Evolutionary conservation across 345 rosid species (phyloP).

Genomic region (Bretschneidera sinensis): DNA sequence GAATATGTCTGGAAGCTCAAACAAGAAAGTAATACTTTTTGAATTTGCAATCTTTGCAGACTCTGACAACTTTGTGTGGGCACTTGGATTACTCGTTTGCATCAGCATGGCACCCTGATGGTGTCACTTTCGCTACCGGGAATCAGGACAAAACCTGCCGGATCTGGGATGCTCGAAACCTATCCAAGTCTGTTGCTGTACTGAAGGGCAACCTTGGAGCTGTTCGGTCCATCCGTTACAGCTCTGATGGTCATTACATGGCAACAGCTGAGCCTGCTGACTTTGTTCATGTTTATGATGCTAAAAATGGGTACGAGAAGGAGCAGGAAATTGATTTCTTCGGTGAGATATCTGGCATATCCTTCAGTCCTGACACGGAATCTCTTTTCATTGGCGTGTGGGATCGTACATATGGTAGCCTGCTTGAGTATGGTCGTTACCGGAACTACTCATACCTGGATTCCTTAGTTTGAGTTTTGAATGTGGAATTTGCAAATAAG

Average conservation of each 20-base stretch:
- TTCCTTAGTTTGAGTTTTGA: conserved; percentile 43
- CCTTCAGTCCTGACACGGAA: conserved; percentile 77
- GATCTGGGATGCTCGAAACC: conserved; percentile 64
- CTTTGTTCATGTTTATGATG: conserved; percentile 70
- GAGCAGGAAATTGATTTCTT: conserved; percentile 85
- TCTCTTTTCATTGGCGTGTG: conserved; percentile 75
- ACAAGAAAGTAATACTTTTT: conserved; percentile 4
- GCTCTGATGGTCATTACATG: conserved; percentile 57
- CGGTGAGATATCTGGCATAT: conserved; percentile 78
- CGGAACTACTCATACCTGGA: conserved; percentile 63
- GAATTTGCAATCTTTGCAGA: conserved; percentile 29
- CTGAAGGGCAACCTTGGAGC: conserved; percentile 77
- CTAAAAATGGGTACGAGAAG: conserved; percentile 45
- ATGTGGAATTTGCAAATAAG: conserved; percentile 15
- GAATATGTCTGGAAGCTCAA: neutral
- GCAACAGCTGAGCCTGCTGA: conserved; percentile 90
- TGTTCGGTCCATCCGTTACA: conserved; percentile 57
- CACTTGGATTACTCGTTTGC: conserved; percentile 81
- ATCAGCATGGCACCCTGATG: conserved; percentile 77
- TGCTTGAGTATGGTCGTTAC: conserved; percentile 64
- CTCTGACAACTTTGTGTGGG: conserved; percentile 40
- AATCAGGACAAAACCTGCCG: conserved; percentile 83
- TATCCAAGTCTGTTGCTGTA: conserved; percentile 52
- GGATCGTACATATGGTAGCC: conserved; percentile 88
- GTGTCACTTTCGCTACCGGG: conserved; percentile 72